A percentile compares a stretch with the other conserved stretches of the same genome.
phyloP scores from a whole-genome alignment of 2,329 filamentous ascomycete species.

The Aspergillus neoniger region DNA sequence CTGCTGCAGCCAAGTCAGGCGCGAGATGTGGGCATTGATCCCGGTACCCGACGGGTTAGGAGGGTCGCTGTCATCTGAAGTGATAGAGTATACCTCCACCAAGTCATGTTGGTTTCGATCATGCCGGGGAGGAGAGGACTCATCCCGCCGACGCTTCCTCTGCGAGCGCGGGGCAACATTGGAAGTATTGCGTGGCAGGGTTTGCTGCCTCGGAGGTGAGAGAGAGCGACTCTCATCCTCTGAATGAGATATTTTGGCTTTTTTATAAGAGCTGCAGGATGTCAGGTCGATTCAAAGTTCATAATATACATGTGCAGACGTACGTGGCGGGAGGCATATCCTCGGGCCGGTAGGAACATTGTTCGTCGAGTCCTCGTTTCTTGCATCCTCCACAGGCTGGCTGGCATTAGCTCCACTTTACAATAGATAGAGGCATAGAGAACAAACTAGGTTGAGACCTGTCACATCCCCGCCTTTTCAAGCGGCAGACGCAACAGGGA shows the following conservation, averaged over 20 bases:
- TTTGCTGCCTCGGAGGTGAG: not conserved
- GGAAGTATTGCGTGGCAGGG: not conserved
- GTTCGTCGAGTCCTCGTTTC: not conserved
- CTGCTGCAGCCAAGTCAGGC: constrained; percentile 12
- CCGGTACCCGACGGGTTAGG: not conserved
- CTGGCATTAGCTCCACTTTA: not conserved
- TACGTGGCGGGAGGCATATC: constrained; percentile 16
- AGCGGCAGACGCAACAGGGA: not conserved
- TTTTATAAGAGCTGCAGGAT: not conserved
- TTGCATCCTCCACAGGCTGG: constrained; percentile 15
- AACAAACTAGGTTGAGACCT: not conserved
- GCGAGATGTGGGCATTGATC: constrained; percentile 2
- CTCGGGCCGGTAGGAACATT: constrained; percentile 17
- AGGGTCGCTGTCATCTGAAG: constrained; percentile 12
- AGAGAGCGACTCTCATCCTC: not conserved
- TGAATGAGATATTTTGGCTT: not conserved
- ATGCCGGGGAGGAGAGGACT: not conserved
- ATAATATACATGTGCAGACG: not conserved
- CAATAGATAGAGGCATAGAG: not conserved
- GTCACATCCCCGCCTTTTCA: not conserved
- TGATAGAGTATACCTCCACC: constrained; percentile 6
- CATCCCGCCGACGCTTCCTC: not conserved
- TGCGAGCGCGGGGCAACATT: not conserved
- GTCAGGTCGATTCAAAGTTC: not conserved
- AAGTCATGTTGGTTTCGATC: not conserved